phyloP scores from a whole-genome alignment of 352 stramenopile species.

The Phytophthora europaea region DNA sequence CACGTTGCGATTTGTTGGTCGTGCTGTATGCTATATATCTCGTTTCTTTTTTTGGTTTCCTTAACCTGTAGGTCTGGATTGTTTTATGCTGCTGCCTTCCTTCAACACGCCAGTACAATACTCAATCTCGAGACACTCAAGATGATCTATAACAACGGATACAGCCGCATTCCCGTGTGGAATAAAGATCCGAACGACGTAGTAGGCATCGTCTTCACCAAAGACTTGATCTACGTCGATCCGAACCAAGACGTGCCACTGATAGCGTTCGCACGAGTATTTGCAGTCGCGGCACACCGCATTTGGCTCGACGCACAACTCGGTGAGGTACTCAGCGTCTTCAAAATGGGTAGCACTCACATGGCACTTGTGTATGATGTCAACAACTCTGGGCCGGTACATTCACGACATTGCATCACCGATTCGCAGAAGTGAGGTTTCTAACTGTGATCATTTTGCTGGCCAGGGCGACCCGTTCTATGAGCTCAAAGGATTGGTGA shows the following conservation, averaged over 20 bases:
- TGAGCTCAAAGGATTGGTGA: slow-evolving; percentile 97
- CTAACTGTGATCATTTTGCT: neutral
- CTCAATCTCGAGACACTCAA: slow-evolving; percentile 72
- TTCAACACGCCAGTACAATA: slow-evolving; percentile 51
- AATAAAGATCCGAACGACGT: slow-evolving; percentile 97
- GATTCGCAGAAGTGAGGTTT: neutral
- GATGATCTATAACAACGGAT: slow-evolving; percentile 91
- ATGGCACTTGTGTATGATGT: slow-evolving; percentile 83
- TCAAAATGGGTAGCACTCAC: slow-evolving; percentile 81
- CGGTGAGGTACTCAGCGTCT: slow-evolving; percentile 75
- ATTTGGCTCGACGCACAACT: slow-evolving; percentile 78
- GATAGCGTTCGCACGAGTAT: slow-evolving; percentile 94
- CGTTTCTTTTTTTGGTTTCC: neutral
- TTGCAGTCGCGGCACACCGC: slow-evolving; percentile 74
- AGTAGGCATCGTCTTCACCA: slow-evolving; percentile 96
- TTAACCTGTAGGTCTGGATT: slow-evolving; percentile 50
- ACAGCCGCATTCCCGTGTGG: slow-evolving; percentile 96
- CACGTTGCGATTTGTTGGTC: slow-evolving; percentile 1
- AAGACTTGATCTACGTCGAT: slow-evolving; percentile 92
- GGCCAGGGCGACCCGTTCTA: slow-evolving; percentile 94
- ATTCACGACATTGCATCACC: slow-evolving; percentile 4
- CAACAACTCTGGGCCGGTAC: slow-evolving; percentile 85
- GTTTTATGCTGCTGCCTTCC: slow-evolving; percentile 12
- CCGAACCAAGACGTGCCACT: slow-evolving; percentile 72
- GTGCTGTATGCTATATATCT: neutral